Evolutionary conservation across 352 stramenopile genomes (phyloP).

Genomic region (Globisporangium nagaii): DNA sequence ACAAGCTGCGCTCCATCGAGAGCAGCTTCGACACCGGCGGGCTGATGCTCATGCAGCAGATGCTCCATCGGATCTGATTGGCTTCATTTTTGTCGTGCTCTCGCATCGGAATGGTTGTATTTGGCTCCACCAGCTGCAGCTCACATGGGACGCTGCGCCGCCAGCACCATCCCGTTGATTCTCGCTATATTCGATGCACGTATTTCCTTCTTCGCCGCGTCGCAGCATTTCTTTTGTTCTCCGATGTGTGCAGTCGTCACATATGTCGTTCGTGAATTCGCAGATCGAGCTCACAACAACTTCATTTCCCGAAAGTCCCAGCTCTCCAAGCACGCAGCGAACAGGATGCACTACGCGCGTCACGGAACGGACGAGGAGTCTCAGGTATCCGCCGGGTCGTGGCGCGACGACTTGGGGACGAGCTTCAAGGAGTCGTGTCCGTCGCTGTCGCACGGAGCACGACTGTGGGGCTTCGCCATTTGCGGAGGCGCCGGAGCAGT

Average conservation of each 20-base stretch:
- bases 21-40: slow-evolving; percentile 31
- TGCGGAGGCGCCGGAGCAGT: not conserved
- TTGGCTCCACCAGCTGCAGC: too few relatives aligned
- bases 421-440: slow-evolving; percentile 10
- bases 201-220: not conserved
- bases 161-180: slow-evolving; percentile 1
- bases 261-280: not conserved
- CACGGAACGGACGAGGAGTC: slow-evolving; percentile 5
- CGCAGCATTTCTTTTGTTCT: not conserved
- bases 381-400: not conserved
- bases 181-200: not conserved
- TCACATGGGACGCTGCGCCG: not conserved
- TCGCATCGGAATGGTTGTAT: not conserved
- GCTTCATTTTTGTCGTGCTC: too few relatives aligned
- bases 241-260: not conserved
- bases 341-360: slow-evolving; percentile 6
- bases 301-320: not conserved
- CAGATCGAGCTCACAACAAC: slow-evolving; percentile 1
- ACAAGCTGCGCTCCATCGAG: slow-evolving; percentile 22
- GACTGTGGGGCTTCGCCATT: slow-evolving; percentile 1
- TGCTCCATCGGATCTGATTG: slow-evolving; percentile 19
- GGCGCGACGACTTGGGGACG: slow-evolving; percentile 3
- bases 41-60: slow-evolving; percentile 26
- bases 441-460: not conserved
- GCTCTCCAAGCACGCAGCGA: not conserved